Evolutionary conservation across 139 green algal species (phyloP).

Genomic region (Chlamydomonas sp.): DNA sequence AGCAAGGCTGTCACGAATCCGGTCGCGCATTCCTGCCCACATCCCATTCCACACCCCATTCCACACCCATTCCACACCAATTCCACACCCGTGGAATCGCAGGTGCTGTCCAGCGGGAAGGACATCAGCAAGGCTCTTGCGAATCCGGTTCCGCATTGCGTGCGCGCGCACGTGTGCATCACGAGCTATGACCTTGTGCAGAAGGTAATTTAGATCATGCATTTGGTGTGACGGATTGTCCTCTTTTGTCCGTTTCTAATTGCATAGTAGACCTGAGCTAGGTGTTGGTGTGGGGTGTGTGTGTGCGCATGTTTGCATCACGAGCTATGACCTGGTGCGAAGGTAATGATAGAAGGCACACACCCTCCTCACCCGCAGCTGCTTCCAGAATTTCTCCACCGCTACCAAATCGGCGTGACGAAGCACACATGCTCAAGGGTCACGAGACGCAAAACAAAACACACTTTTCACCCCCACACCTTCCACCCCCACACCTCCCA

Average conservation of each 20-base stretch:
- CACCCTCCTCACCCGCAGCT: no score
- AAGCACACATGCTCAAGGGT: no score
- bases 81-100: conserved; percentile 5
- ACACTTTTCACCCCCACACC: no score
- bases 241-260: no score
- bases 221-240: conserved; percentile 10
- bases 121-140: background rate
- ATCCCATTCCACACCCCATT: no score
- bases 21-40: background rate
- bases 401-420: no score
- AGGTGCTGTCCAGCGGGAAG: conserved; percentile 14
- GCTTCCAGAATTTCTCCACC: no score
- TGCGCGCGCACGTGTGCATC: conserved; percentile 26
- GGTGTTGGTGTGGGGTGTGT: no score
- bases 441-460: no score
- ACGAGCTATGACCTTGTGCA: conserved; percentile 38
- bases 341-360: conserved; percentile 12
- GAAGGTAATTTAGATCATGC: conserved; percentile 14
- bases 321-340: conserved; percentile 37
- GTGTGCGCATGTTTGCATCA: conserved; percentile 26
- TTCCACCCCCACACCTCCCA: no score
- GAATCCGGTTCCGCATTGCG: background rate
- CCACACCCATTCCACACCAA: background rate
- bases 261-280: no score
- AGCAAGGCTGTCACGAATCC: background rate